These are phyloP conservation scores for Orbilia brochopaga DNA, from an alignment of 2,329 filamentous ascomycete genomes.

Conservation along the genomic window DNA sequence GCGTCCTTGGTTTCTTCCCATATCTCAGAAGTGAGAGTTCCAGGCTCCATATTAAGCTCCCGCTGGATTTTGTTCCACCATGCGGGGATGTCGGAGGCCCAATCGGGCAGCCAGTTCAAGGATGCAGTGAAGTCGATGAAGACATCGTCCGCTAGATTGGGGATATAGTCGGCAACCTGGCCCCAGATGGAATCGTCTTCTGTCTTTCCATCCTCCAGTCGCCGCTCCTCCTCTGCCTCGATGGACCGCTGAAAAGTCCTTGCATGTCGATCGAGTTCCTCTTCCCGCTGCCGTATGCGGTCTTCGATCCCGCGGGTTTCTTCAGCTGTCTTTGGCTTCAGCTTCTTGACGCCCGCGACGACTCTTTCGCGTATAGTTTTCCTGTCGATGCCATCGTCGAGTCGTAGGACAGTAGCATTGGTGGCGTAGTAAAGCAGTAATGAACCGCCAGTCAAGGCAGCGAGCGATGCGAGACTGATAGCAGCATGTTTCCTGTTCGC, in stretches of 20 bases:
- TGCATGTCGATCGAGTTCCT: slow-evolving; percentile 38
- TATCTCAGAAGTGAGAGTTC: slow-evolving; percentile 88
- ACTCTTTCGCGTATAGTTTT: slow-evolving; percentile 22
- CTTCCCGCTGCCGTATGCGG: slow-evolving; percentile 39
- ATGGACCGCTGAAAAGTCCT: slow-evolving; percentile 39
- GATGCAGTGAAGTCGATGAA: slow-evolving; percentile 41
- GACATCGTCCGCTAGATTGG: slow-evolving; percentile 23
- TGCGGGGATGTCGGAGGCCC: slow-evolving; percentile 51
- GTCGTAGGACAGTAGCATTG: slow-evolving; percentile 27
- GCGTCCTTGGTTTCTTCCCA: slow-evolving; percentile 91
- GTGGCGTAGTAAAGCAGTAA: slow-evolving; percentile 33
- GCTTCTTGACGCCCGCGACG: slow-evolving; percentile 31
- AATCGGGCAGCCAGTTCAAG: slow-evolving; percentile 45
- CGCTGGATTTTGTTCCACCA: slow-evolving; percentile 54
- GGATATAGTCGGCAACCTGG: slow-evolving; percentile 33
- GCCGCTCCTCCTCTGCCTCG: slow-evolving; percentile 29
- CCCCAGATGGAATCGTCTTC: slow-evolving; percentile 37
- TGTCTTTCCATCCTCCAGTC: slow-evolving; percentile 20
- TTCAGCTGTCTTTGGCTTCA: slow-evolving; percentile 38
- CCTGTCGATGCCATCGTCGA: slow-evolving; percentile 22
- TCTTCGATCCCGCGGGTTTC: slow-evolving; percentile 39
- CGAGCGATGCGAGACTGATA: slow-evolving; percentile 11
- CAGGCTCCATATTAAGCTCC: slow-evolving; percentile 69
- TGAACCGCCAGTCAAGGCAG: slow-evolving; percentile 30
- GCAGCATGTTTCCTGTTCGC: neutral